These are phyloP conservation scores for Xylariaceae sp. DNA, from an alignment of 2,329 filamentous ascomycete species.

Conservation along the genomic window DNA sequence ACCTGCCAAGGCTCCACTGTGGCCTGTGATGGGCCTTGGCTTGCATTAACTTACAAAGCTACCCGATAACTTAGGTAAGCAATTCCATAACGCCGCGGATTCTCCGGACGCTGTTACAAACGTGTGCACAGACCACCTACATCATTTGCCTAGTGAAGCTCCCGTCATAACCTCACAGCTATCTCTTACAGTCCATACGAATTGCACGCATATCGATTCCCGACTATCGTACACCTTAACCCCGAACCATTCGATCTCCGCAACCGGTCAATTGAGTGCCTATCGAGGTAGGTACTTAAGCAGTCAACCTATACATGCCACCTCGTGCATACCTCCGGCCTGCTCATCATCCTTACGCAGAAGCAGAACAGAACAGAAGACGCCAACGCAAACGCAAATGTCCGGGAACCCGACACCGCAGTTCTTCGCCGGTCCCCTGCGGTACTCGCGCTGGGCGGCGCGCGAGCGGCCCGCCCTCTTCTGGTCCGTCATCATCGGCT, in stretches of 20 bases:
- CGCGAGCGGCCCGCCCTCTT: constrained; percentile 90
- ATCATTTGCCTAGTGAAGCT: constrained; percentile 7
- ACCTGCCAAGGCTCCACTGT: constrained; percentile 31
- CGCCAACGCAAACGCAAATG: constrained; percentile 31
- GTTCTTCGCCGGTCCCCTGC: constrained; percentile 84
- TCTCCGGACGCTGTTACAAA: too few relatives aligned
- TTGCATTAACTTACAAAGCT: neutral
- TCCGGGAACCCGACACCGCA: constrained; percentile 68
- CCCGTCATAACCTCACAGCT: constrained; percentile 16
- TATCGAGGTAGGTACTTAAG: neutral
- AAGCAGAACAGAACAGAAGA: too few relatives aligned
- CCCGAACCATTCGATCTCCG: constrained; percentile 10
- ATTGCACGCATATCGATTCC: neutral
- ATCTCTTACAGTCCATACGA: too few relatives aligned
- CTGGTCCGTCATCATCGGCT: constrained; percentile 79
- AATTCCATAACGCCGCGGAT: neutral
- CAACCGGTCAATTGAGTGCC: constrained; percentile 43
- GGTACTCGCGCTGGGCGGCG: constrained; percentile 85
- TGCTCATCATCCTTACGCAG: too few relatives aligned
- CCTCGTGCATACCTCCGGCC: too few relatives aligned
- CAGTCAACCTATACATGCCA: neutral
- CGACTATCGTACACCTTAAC: neutral
- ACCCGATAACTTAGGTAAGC: neutral
- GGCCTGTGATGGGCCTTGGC: neutral
- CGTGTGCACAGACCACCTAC: constrained; percentile 19